Evolutionary conservation across 441 rosid genomes (phyloP), one percentile per base, ranked within the genome.

Genomic region (Brassica balearica): DNA sequence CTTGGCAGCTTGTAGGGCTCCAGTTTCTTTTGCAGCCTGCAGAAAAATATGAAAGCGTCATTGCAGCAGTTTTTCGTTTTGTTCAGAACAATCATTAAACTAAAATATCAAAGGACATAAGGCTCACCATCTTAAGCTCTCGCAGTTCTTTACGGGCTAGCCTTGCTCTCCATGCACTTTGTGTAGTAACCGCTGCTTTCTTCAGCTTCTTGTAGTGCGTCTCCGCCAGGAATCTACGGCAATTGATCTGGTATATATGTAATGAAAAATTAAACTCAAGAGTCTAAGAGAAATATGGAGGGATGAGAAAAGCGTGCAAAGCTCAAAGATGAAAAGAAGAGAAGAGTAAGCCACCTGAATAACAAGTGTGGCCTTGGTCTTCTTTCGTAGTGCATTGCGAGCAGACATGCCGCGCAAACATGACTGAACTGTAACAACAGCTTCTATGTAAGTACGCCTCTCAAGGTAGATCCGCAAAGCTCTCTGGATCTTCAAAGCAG

Each of bases 1-100:
- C 80, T 90, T 94, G 72, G 97, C 98, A 82, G 94, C 98, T 84
- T 94, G 95, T 82, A 94, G 97, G 73, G 93, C 97, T 75, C 96
- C 97, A 43, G 97, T 88, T 84, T 94, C 97, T 83, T 77, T 92
- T 41, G 98, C 97, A 84, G 97, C 97, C 98, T 94, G 87, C 51
- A 73, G 5, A 29, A 43, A 68, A 25, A 71, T 72, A 63, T 29
- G 34, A 29, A 29, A 5, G 2, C 34, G 34, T 74, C 72, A 79
- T 36, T 65, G 43, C 6, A 71, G 19, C 68, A 73, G 43, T 55
- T 62, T 34, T 10, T 68, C 34, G 34, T 15, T 53, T 34, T 73
- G 63, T 68, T 53, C 62, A 63, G 68, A 53, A 73, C 51, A 70
- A 63, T 60, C 43, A 67, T 59, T 32, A n/a, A 59, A 72, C 60